Conservation (phyloP, 2,329 filamentous ascomycete genomes). For the Clonostachys rhizophaga region DNA sequence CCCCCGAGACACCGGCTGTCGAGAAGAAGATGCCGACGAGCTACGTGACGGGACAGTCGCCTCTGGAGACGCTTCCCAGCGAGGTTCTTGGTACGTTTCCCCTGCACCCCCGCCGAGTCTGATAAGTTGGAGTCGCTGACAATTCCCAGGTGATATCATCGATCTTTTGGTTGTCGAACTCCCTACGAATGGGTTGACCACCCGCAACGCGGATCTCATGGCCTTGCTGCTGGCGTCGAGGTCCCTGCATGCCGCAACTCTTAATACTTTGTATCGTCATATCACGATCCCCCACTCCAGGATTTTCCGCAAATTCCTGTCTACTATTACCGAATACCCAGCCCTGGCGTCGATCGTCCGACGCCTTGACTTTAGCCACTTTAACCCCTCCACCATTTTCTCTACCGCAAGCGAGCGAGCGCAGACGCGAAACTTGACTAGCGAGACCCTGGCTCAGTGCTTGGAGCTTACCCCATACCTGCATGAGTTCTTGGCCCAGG, state of each 20-base stretch:
- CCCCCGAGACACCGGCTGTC: constrained; percentile 18
- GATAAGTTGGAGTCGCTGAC: not conserved
- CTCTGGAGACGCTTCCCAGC: constrained; percentile 63
- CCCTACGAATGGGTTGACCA: constrained; percentile 65
- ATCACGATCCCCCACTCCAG: constrained; percentile 80
- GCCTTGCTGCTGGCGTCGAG: constrained; percentile 73
- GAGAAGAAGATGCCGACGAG: constrained; percentile 21
- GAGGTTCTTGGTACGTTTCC: constrained; percentile 64
- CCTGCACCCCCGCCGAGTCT: not conserved
- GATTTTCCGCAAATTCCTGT: constrained; percentile 78
- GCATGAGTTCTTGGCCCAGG: constrained; percentile 74
- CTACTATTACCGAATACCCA: constrained; percentile 62
- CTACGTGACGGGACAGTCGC: constrained; percentile 39
- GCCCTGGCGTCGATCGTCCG: constrained; percentile 71
- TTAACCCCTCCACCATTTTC: constrained; percentile 75
- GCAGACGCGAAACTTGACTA: constrained; percentile 71
- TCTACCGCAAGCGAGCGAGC: constrained; percentile 69
- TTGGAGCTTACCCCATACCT: constrained; percentile 68
- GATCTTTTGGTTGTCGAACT: constrained; percentile 70
- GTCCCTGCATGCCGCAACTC: constrained; percentile 66
- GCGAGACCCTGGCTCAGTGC: constrained; percentile 67
- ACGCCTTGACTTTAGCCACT: constrained; percentile 80
- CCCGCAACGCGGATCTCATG: constrained; percentile 75
- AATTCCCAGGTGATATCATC: constrained; percentile 62
- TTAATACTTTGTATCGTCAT: constrained; percentile 71